These are phyloP conservation scores for Fomitopsis pinicola DNA, from an alignment of 1,284 basidiomycete genomes.

Conservation along the genomic window DNA sequence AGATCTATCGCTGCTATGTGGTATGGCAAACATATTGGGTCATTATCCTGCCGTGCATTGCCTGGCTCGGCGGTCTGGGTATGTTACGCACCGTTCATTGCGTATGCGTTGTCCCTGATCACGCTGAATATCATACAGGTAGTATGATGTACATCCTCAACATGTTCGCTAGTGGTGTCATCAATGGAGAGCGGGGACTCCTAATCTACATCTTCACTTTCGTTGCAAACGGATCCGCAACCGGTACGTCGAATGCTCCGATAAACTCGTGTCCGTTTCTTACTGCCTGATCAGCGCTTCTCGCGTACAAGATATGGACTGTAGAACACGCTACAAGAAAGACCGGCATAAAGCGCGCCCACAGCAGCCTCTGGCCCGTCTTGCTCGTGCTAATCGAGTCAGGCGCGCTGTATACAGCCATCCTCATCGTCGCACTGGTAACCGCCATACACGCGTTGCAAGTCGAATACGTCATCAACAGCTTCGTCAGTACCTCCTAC, in stretches of 20 bases:
- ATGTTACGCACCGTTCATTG: background rate
- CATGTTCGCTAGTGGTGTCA: background rate
- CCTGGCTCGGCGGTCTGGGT: slow-evolving; percentile 4
- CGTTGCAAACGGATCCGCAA: slow-evolving; percentile 2
- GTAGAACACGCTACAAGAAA: background rate
- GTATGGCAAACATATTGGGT: slow-evolving; percentile 3
- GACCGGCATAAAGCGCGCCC: background rate
- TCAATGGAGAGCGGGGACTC: background rate
- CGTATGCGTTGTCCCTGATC: background rate
- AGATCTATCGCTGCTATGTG: slow-evolving; percentile 6
- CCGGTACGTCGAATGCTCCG: background rate
- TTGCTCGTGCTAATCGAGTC: slow-evolving; percentile 3
- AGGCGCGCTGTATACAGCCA: slow-evolving; percentile 3
- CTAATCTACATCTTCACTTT: slow-evolving; percentile 4
- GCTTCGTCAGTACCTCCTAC: background rate
- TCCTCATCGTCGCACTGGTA: slow-evolving; percentile 3
- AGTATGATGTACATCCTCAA: slow-evolving; percentile 2
- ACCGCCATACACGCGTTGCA: slow-evolving; percentile 2
- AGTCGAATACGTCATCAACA: slow-evolving; percentile 4
- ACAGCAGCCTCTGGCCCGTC: slow-evolving; percentile 1
- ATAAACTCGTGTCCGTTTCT: background rate
- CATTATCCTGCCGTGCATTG: slow-evolving; percentile 1
- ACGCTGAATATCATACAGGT: background rate
- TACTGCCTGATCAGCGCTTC: background rate
- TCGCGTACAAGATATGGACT: slow-evolving; percentile 1